phyloP scores from a whole-genome alignment of 805 yeast genomes.

The Lipomyces mesembrius region DNA sequence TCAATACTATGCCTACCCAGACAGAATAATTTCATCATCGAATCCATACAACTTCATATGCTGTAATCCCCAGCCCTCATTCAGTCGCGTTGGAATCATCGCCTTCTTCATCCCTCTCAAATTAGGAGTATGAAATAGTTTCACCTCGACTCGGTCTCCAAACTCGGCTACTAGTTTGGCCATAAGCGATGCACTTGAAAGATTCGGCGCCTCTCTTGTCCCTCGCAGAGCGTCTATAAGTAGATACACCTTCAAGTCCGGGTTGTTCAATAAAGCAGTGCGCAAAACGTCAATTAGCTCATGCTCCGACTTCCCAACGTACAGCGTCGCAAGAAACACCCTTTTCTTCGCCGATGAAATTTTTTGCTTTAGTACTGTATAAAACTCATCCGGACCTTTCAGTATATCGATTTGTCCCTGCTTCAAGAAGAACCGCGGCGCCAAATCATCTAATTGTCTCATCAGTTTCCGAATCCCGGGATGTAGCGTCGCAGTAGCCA shows the following conservation, averaged over 20 bases:
- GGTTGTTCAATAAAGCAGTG: slow-evolving; percentile 62
- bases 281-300: slow-evolving; percentile 71
- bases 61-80: slow-evolving; percentile 91
- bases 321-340: slow-evolving; percentile 81
- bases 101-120: slow-evolving; percentile 67
- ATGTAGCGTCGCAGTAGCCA: slow-evolving; percentile 9
- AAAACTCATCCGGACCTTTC: slow-evolving; percentile 72
- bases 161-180: slow-evolving; percentile 66
- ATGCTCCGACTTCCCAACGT: slow-evolving; percentile 79
- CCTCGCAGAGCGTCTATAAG: slow-evolving; percentile 89
- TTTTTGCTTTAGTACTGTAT: slow-evolving; percentile 61
- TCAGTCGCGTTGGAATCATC: slow-evolving; percentile 78
- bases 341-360: slow-evolving; percentile 66
- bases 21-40: slow-evolving; percentile 83
- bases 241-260: slow-evolving; percentile 68
- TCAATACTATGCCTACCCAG: slow-evolving; percentile 53
- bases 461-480: slow-evolving; percentile 25
- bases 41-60: slow-evolving; percentile 97
- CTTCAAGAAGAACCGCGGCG: slow-evolving; percentile 36
- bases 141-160: slow-evolving; percentile 68
- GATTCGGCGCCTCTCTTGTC: slow-evolving; percentile 85
- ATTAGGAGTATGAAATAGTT: slow-evolving; percentile 90
- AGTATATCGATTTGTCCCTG: slow-evolving; percentile 60
- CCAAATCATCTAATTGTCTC: slow-evolving; percentile 28
- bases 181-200: slow-evolving; percentile 76